phyloP scores from a whole-genome alignment of 306 rosid genomes.

The Fagus crenata region DNA sequence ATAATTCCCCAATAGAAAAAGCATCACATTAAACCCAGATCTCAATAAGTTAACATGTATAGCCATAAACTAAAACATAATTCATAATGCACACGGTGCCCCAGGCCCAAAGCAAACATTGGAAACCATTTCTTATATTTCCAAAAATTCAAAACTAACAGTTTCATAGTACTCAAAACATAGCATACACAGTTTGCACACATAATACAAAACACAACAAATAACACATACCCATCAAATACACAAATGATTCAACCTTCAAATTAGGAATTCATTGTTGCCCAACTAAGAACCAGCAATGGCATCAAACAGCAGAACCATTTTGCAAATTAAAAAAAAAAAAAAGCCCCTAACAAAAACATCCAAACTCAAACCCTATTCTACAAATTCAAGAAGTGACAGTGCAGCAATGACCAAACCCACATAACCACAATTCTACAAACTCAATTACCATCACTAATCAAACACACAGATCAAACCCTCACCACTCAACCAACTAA shows the following conservation, averaged over 20 bases:
- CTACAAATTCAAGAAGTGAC: constrained; percentile 15
- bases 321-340: too few relatives aligned
- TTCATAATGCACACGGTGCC: background rate
- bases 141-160: background rate
- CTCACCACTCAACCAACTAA: constrained; percentile 19
- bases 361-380: constrained; percentile 1
- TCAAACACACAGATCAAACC: constrained; percentile 21
- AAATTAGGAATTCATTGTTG: background rate
- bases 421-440: background rate
- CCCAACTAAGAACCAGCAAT: constrained; percentile 6
- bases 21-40: background rate
- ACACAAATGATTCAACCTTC: background rate
- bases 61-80: background rate
- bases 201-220: background rate
- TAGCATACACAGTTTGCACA: background rate
- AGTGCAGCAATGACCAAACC: constrained; percentile 15
- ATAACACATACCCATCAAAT: background rate
- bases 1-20: background rate
- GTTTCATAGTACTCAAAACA: background rate
- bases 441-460: constrained; percentile 23
- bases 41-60: background rate
- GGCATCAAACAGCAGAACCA: constrained; percentile 7
- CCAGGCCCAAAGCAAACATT: background rate
- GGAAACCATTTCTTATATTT: background rate
- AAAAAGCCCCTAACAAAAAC: constrained; percentile 5